Percentiles rank a stretch among this genome's conserved stretches.
Evolutionary conservation across 345 rosid genomes (phyloP).

Genomic region (Turritis glabra): DNA sequence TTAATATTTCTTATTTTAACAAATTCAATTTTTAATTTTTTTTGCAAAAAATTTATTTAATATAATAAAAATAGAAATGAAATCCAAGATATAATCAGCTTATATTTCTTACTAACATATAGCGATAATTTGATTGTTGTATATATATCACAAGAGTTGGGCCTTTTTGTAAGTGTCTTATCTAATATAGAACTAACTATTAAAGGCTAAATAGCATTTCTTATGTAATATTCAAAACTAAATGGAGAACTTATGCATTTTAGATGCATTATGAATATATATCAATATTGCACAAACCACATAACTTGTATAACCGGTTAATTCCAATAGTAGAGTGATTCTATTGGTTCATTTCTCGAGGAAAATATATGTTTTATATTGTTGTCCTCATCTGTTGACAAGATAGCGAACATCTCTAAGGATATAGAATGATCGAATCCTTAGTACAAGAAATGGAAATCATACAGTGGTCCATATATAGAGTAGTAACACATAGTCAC

Average conservation of each 20-base stretch:
- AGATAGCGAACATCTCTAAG: slow-evolving; percentile 23
- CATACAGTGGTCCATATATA: slow-evolving; percentile 21
- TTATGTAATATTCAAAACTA: background rate
- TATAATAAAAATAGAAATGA: too few relatives aligned
- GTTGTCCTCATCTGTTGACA: slow-evolving; percentile 24
- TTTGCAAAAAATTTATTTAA: too few relatives aligned
- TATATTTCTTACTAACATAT: too few relatives aligned
- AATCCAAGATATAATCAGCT: too few relatives aligned
- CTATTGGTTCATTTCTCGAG: slow-evolving; percentile 19
- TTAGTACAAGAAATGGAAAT: slow-evolving; percentile 6
- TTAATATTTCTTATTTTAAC: background rate
- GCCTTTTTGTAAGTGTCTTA: background rate
- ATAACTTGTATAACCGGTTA: background rate
- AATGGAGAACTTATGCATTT: background rate
- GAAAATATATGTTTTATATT: slow-evolving; percentile 8
- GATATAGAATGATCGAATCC: slow-evolving; percentile 22
- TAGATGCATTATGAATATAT: background rate
- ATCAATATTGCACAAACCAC: background rate
- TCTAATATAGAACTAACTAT: background rate
- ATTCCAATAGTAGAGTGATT: background rate
- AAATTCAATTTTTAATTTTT: too few relatives aligned
- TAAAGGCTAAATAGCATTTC: background rate
- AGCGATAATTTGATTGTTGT: background rate
- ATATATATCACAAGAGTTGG: background rate
- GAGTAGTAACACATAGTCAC: background rate